Conservation (phyloP, 1,284 basidiomycete genomes). For the Moesziomyces antarcticus region DNA sequence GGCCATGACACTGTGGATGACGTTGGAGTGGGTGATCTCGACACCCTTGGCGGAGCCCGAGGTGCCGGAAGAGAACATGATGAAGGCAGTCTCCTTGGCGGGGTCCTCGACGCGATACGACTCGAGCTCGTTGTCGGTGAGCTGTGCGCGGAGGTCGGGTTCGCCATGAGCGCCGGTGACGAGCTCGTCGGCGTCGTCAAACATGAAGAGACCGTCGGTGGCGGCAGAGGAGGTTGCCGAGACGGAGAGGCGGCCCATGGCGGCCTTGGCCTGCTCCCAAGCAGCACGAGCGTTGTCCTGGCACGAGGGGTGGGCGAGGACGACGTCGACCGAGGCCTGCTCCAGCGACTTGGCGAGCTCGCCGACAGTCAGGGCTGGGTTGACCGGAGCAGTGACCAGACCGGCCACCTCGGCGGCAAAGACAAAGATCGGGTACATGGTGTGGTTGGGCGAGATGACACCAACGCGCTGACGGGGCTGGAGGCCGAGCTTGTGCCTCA, state of each 20-base stretch:
- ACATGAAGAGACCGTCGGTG: constrained; percentile 51
- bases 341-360: constrained; percentile 60
- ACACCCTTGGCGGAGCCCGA: constrained; percentile 65
- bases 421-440: constrained; percentile 55
- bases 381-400: constrained; percentile 55
- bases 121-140: constrained; percentile 44
- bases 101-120: constrained; percentile 44
- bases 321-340: constrained; percentile 50
- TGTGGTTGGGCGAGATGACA: constrained; percentile 63
- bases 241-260: constrained; percentile 16
- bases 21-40: constrained; percentile 62
- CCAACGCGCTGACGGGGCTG: constrained; percentile 54
- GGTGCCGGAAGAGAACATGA: constrained; percentile 63
- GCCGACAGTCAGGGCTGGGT: constrained; percentile 58
- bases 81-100: constrained; percentile 48
- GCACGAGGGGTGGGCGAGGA: constrained; percentile 53
- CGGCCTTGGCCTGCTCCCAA: constrained; percentile 43
- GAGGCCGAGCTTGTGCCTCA: constrained; percentile 55
- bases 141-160: constrained; percentile 41
- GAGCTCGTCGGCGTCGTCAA: constrained; percentile 54
- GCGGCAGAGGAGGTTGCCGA: constrained; percentile 7
- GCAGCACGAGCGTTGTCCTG: constrained; percentile 48
- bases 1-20: constrained; percentile 54
- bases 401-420: constrained; percentile 54
- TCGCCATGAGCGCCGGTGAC: constrained; percentile 36